Conservation (phyloP, 2,329 filamentous ascomycete genomes). For the Dendryphion nanum region DNA sequence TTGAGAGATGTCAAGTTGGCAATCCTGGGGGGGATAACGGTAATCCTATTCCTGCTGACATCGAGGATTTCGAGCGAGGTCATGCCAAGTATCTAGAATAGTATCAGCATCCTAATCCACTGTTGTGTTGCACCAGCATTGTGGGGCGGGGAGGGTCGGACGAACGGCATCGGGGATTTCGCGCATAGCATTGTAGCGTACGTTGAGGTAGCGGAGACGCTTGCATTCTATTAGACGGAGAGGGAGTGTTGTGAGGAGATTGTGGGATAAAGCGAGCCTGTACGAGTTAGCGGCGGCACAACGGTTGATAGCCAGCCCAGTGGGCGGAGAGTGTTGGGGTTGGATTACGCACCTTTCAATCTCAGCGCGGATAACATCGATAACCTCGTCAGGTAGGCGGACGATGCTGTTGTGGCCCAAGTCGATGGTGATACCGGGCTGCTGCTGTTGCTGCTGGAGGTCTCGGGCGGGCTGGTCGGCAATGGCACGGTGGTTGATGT, state of each 20-base stretch:
- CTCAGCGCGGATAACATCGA: slow-evolving; percentile 72
- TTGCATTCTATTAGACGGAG: slow-evolving; percentile 71
- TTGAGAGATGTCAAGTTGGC: slow-evolving; percentile 80
- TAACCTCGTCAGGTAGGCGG: slow-evolving; percentile 69
- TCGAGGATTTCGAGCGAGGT: slow-evolving; percentile 89
- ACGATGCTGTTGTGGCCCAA: slow-evolving; percentile 73
- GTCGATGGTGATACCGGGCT: slow-evolving; percentile 75
- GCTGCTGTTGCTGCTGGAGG: slow-evolving; percentile 45
- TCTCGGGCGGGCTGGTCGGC: slow-evolving; percentile 58
- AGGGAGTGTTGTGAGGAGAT: slow-evolving; percentile 69
- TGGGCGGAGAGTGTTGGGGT: too few species aligned
- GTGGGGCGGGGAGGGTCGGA: slow-evolving; percentile 12
- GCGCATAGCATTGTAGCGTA: slow-evolving; percentile 71
- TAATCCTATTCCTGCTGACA: slow-evolving; percentile 83
- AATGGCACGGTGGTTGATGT: slow-evolving; percentile 52
- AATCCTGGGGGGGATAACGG: slow-evolving; percentile 74
- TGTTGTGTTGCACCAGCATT: not conserved
- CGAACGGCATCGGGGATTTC: slow-evolving; percentile 65
- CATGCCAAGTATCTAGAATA: slow-evolving; percentile 75
- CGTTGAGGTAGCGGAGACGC: slow-evolving; percentile 75
- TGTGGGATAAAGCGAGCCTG: slow-evolving; percentile 79
- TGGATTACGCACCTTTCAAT: slow-evolving; percentile 67
- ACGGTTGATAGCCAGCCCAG: too few species aligned
- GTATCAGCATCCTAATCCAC: slow-evolving; percentile 8
- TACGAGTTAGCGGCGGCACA: slow-evolving; percentile 19